Conservation (phyloP, 1,284 basidiomycete species). For the Leccinum fuscescens region DNA sequence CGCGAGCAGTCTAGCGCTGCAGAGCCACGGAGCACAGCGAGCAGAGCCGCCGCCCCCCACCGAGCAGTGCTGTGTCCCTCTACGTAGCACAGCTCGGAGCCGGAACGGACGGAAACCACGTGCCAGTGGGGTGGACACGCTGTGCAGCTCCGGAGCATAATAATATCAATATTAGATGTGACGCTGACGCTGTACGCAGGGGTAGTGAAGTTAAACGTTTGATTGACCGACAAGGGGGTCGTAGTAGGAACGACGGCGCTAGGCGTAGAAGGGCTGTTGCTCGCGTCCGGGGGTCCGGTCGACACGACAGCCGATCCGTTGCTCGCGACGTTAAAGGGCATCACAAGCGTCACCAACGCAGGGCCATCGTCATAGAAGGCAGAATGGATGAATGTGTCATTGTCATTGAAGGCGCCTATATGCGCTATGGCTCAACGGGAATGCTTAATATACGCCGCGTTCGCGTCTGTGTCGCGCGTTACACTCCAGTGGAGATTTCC, state of each 20-base stretch:
- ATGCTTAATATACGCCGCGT: conserved; percentile 54
- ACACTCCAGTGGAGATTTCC: conserved; percentile 65
- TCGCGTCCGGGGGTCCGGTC: conserved; percentile 45
- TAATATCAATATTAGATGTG: no score
- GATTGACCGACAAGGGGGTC: conserved; percentile 43
- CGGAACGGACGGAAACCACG: no score
- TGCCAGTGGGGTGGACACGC: no score
- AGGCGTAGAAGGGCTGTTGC: conserved; percentile 55
- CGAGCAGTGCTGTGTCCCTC: no score
- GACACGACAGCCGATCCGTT: conserved; percentile 47
- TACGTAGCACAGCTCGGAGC: no score
- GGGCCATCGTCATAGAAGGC: conserved; percentile 35
- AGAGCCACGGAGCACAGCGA: no score
- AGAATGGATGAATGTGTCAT: background rate
- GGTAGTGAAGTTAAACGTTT: conserved; percentile 55
- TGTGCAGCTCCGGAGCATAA: no score
- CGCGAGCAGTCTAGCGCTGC: no score
- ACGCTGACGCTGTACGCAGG: conserved; percentile 60
- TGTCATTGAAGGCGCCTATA: background rate
- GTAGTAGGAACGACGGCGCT: conserved; percentile 47
- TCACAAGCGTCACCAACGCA: conserved; percentile 46
- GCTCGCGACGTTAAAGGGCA: conserved; percentile 53
- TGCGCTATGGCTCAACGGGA: background rate
- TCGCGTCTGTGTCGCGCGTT: conserved; percentile 39
- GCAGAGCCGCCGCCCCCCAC: no score